Base-by-base conservation (phyloP, 208 protist species). In the Trypanosomatidae sp. region DNA sequence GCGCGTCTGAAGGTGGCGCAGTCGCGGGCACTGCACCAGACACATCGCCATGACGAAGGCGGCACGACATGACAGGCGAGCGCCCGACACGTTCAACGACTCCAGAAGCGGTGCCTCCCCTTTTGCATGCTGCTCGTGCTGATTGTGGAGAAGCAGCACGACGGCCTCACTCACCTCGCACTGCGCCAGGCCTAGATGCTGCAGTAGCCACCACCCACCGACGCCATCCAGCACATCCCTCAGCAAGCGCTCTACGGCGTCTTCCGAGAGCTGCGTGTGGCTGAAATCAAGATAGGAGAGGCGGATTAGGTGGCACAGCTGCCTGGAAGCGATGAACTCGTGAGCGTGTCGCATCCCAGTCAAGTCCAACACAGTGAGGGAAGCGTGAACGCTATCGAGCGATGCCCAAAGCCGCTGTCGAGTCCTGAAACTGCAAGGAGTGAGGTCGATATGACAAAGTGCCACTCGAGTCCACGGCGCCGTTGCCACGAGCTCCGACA, bases 171-270 rank as follows among this genome's bases (percentile, higher is more conserved):
- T 85, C 25, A 94, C 33, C 12, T 83, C 69, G 33, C 81, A 89
- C 73, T 91, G 82, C 15, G 84, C 74, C 47, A 94, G 73, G 12
- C 80, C 83, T n/a, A 94, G 78, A 25, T 72, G 62, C 52, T 53
- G 79, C 60, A 94, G 77, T 12, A 64, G 72, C 70, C 82, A 80
- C 90, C 90, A 94, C 47, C 90, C 87, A 62, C 87, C 85, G 25
- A 83, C 59, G 30, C 77, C 76, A 13, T 47, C 44, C 22, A 68
- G 62, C 66, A 91, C 73, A 22, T 78, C 71, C n/a, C 53, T 50
- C 55, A 90, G 47, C 36, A 89, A 33, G 62, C 79, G 46, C 36
- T 72, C 22, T 43, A 86, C 60, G 50, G 65, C 64, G 39, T 87
- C 77, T 64, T 90, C 88, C 13, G 80, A 81, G 22, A 91, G 76